phyloP scores from a whole-genome alignment of 352 stramenopile species.

The Globisporangium mamillatum region DNA sequence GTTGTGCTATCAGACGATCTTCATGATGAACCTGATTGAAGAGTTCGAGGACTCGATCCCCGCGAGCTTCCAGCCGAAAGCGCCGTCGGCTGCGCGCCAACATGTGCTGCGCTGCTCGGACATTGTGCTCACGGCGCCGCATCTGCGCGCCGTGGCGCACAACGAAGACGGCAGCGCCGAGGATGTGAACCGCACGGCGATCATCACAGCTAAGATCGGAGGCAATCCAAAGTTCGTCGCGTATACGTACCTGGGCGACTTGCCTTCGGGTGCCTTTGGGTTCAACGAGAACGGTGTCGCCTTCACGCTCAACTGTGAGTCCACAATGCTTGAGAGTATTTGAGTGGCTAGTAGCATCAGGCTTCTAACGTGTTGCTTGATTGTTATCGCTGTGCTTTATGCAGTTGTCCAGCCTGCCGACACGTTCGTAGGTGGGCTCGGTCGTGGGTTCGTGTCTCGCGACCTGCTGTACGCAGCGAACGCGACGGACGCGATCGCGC shows the following conservation, averaged over 20 bases:
- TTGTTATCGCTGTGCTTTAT: neutral
- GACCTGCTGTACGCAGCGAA: constrained; percentile 47
- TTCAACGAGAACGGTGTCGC: constrained; percentile 67
- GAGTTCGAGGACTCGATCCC: constrained; percentile 67
- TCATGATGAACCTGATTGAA: constrained; percentile 74
- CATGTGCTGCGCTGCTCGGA: constrained; percentile 63
- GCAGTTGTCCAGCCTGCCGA: constrained; percentile 65
- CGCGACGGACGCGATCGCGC: constrained; percentile 45
- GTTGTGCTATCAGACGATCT: constrained; percentile 34
- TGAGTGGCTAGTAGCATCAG: neutral
- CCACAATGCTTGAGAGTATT: neutral
- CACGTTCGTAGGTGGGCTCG: constrained; percentile 54
- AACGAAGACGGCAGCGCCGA: constrained; percentile 59
- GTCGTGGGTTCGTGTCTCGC: constrained; percentile 67
- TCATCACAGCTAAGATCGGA: constrained; percentile 58
- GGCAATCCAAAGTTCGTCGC: constrained; percentile 56
- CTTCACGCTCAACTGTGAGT: constrained; percentile 80
- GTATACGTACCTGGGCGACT: constrained; percentile 70
- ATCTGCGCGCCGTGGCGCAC: constrained; percentile 55
- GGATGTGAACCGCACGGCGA: constrained; percentile 64
- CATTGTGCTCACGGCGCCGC: constrained; percentile 46
- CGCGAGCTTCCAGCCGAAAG: constrained; percentile 27
- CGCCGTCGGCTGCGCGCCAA: constrained; percentile 19
- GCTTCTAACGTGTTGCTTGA: neutral
- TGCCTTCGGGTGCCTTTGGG: constrained; percentile 68